These are phyloP conservation scores for Biscogniauxia sp. DNA, from an alignment of 2,329 filamentous ascomycete genomes.

Conservation along the genomic window DNA sequence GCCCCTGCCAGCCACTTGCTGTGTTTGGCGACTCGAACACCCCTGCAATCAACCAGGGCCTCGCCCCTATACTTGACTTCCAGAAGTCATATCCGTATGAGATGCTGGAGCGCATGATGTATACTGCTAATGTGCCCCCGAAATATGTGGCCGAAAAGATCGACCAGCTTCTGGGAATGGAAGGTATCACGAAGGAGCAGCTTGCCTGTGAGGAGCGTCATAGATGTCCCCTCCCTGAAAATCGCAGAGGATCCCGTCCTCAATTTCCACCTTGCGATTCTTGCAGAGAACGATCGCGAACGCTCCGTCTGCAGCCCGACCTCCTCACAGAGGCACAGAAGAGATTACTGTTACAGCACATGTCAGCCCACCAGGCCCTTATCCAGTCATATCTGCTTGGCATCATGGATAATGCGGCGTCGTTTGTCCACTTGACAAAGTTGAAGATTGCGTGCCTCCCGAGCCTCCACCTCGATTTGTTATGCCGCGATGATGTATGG, in stretches of 20 bases:
- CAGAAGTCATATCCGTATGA: constrained; percentile 6
- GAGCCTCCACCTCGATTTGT: constrained; percentile 54
- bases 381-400: constrained; percentile 66
- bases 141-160: neutral
- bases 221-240: constrained; percentile 6
- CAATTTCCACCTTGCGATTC: neutral
- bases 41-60: neutral
- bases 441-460: constrained; percentile 65
- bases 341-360: constrained; percentile 66
- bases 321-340: constrained; percentile 61
- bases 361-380: constrained; percentile 68
- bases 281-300: constrained; percentile 23
- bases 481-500: constrained; percentile 63
- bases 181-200: neutral
- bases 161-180: neutral
- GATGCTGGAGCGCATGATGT: constrained; percentile 7
- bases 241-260: neutral
- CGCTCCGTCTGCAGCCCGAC: constrained; percentile 46
- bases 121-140: neutral
- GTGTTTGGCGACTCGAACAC: constrained; percentile 32
- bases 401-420: constrained; percentile 56
- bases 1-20: constrained; percentile 36
- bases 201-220: constrained; percentile 5
- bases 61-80: neutral
- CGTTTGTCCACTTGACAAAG: constrained; percentile 54